Percentiles rank a stretch among this genome's conserved stretches.
Evolutionary conservation across 2,329 filamentous ascomycete species (phyloP).

Genomic region (Claviceps pazoutovae): DNA sequence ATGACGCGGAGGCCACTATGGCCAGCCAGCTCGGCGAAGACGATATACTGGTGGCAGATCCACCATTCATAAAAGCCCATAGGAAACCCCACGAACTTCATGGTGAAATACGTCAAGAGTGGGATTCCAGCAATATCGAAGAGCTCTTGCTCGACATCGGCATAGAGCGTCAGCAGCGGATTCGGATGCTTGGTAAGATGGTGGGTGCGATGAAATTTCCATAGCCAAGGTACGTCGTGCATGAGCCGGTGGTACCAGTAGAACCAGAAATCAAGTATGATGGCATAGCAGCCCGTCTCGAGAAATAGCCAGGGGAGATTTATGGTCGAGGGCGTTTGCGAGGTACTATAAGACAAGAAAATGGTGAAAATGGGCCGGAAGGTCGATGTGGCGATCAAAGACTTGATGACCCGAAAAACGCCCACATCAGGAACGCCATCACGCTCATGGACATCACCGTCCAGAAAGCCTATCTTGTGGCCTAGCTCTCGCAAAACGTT

Average conservation of each 20-base stretch:
- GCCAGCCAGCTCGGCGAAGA: constrained; percentile 5
- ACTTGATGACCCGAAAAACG: constrained; percentile 2
- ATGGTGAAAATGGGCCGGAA: constrained; percentile 4
- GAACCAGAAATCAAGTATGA: constrained; percentile 6
- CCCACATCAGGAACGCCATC: constrained; percentile 5
- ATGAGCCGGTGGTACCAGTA: constrained; percentile 7
- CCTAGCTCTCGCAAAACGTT: constrained; percentile 2
- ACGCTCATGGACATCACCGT: constrained; percentile 6
- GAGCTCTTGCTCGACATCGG: constrained; percentile 5
- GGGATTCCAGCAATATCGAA: constrained; percentile 5
- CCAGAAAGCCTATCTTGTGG: constrained; percentile 3
- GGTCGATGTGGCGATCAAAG: constrained; percentile 1
- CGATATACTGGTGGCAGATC: constrained; percentile 6
- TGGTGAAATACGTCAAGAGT: constrained; percentile 4
- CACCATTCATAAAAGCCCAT: constrained; percentile 7
- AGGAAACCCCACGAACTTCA: constrained; percentile 4
- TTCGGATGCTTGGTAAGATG: constrained; percentile 6
- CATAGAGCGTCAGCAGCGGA: constrained; percentile 3
- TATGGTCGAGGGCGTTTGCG: constrained; percentile 1
- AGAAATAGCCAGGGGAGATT: not conserved
- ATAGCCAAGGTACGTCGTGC: constrained; percentile 3
- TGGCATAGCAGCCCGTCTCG: constrained; percentile 1
- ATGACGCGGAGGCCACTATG: constrained; percentile 3
- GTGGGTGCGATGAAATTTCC: constrained; percentile 6
- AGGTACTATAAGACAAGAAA: not conserved